phyloP scores from a whole-genome alignment of 2,329 filamentous ascomycete species.

The Dryadomyces quercivorus region DNA sequence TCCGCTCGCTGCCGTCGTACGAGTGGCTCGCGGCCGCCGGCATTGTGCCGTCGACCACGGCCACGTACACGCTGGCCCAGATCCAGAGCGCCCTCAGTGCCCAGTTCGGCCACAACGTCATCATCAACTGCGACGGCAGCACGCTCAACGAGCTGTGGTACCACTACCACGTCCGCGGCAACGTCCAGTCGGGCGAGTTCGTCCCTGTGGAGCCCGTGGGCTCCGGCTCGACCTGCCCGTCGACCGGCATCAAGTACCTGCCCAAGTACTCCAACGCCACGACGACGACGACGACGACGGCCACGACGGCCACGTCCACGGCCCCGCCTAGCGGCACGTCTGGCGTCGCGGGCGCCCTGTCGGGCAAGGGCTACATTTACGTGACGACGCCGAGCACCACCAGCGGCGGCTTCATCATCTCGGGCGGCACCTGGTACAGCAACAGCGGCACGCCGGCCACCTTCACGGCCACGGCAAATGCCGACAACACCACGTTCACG shows the following conservation, averaged over 20 bases:
- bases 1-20: slow-evolving; percentile 45
- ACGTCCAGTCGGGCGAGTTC: slow-evolving; percentile 36
- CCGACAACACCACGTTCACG: slow-evolving; percentile 12
- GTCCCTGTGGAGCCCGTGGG: slow-evolving; percentile 43
- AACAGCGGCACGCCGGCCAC: slow-evolving; percentile 16
- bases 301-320: slow-evolving; percentile 1
- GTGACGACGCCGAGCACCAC: slow-evolving; percentile 4
- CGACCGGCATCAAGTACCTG: slow-evolving; percentile 22
- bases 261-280: slow-evolving; percentile 13
- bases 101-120: slow-evolving; percentile 43
- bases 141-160: slow-evolving; percentile 54
- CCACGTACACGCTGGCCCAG: slow-evolving; percentile 38
- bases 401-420: slow-evolving; percentile 15
- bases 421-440: slow-evolving; percentile 16
- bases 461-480: slow-evolving; percentile 14
- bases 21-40: slow-evolving; percentile 38
- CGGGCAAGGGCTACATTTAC: slow-evolving; percentile 7
- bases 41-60: slow-evolving; percentile 47
- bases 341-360: slow-evolving; percentile 1
- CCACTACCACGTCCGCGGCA: slow-evolving; percentile 40
- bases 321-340: not conserved
- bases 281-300: slow-evolving; percentile 1
- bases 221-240: slow-evolving; percentile 50
- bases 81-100: slow-evolving; percentile 37
- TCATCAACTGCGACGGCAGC: slow-evolving; percentile 42